Conservation (phyloP, 306 rosid species). For the Pyrus communis region DNA sequence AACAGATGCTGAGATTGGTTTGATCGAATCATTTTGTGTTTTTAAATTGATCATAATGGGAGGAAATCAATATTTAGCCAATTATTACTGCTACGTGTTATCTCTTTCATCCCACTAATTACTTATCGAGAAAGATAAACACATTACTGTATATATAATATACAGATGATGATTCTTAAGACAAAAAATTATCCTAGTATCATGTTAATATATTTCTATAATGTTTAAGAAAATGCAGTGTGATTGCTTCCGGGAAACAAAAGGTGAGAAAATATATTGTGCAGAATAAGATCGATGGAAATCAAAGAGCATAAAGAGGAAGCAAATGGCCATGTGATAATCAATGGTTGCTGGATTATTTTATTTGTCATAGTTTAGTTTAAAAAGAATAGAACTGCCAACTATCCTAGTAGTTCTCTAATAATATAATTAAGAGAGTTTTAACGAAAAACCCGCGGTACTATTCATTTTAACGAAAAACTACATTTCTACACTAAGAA, state of each 20-base stretch:
- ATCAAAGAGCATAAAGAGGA: neutral
- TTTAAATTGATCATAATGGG: too few species aligned
- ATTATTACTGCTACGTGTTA: too few species aligned
- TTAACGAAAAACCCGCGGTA: too few species aligned
- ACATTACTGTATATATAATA: neutral
- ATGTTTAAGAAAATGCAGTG: neutral
- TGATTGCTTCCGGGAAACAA: neutral
- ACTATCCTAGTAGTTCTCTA: neutral
- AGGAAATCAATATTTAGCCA: too few species aligned
- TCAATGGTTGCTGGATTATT: neutral
- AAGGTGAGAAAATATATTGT: neutral
- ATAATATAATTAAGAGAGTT: neutral
- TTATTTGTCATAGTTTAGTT: neutral
- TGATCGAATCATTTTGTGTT: too few species aligned
- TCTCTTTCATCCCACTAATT: too few species aligned
- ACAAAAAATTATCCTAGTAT: neutral
- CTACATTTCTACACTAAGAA: too few species aligned
- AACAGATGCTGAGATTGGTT: too few species aligned
- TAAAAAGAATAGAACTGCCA: neutral
- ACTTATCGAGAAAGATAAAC: neutral
- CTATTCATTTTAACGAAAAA: too few species aligned
- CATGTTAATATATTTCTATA: too few species aligned
- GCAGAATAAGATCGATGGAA: neutral
- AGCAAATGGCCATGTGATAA: slow-evolving; percentile 3
- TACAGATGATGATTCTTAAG: neutral